phyloP scores from a whole-genome alignment of 2,329 filamentous ascomycete species.

The Ophiostoma sp. region DNA sequence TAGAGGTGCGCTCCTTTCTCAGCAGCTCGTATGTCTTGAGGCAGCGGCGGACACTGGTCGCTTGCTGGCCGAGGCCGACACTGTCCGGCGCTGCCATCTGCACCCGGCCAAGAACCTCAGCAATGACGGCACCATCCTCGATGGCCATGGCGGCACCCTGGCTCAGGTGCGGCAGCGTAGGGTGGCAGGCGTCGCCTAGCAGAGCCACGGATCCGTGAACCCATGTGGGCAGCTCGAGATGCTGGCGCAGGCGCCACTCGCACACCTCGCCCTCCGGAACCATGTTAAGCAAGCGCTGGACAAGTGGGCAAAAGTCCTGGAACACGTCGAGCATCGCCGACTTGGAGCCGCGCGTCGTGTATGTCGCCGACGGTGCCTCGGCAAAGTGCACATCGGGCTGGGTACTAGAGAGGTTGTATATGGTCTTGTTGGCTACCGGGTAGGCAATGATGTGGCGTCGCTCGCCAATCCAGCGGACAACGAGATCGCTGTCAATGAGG shows the following conservation, averaged over 20 bases:
- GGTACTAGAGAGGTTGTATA: constrained; percentile 59
- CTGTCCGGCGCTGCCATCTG: constrained; percentile 18
- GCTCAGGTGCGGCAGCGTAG: constrained; percentile 60
- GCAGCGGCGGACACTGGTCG: constrained; percentile 42
- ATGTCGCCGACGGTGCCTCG: constrained; percentile 51
- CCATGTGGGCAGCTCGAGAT: constrained; percentile 54
- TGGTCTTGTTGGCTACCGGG: constrained; percentile 59
- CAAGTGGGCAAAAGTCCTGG: constrained; percentile 53
- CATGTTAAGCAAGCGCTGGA: constrained; percentile 54
- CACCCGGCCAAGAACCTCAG: constrained; percentile 44
- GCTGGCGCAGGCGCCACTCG: constrained; percentile 59
- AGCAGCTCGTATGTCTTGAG: constrained; percentile 52
- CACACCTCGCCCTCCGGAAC: constrained; percentile 58
- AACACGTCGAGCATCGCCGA: constrained; percentile 56
- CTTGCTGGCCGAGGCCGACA: constrained; percentile 10
- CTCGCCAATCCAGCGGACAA: constrained; percentile 70
- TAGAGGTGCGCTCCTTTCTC: constrained; percentile 50
- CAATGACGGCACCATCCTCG: constrained; percentile 59
- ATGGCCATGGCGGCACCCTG: constrained; percentile 65
- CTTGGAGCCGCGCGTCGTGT: constrained; percentile 60
- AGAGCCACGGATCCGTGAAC: constrained; percentile 51
- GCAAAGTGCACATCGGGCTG: constrained; percentile 59
- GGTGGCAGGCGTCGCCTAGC: constrained; percentile 61
- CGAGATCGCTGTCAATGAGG: constrained; percentile 62
- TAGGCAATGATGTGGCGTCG: constrained; percentile 74